phyloP scores from a whole-genome alignment of 345 rosid genomes.

The Boechera stricta region DNA sequence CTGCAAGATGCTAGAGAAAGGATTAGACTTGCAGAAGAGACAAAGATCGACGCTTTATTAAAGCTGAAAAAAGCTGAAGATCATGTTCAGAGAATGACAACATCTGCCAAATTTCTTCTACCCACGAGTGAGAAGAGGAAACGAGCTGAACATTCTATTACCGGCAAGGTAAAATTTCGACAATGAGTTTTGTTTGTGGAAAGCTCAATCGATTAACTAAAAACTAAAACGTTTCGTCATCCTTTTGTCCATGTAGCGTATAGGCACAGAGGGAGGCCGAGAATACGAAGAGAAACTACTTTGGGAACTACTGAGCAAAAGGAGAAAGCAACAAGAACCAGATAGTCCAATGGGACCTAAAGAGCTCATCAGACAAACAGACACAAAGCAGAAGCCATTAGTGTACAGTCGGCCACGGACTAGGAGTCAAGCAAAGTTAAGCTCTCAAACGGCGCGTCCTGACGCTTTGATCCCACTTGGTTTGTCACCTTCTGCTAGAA shows the following conservation, averaged over 20 bases:
- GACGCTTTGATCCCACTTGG: conserved; percentile 51
- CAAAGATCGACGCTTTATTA: conserved; percentile 50
- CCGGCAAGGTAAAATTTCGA: conserved; percentile 33
- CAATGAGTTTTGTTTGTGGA: conserved; percentile 4
- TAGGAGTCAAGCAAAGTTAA: conserved; percentile 30
- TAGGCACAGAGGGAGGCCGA: conserved; percentile 43
- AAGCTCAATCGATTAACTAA: conserved; percentile 5
- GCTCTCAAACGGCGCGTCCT: conserved; percentile 37
- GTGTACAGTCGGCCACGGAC: conserved; percentile 24
- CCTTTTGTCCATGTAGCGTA: conserved; percentile 44
- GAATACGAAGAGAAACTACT: conserved; percentile 49
- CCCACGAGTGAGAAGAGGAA: conserved; percentile 32
- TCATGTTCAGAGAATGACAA: conserved; percentile 48
- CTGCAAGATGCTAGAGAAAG: conserved; percentile 57
- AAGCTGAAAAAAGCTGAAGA: conserved; percentile 54
- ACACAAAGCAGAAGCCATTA: conserved; percentile 32
- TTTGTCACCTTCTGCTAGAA: conserved; percentile 50
- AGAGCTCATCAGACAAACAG: conserved; percentile 42
- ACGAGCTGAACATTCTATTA: conserved; percentile 18
- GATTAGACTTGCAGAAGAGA: conserved; percentile 54
- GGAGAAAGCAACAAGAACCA: conserved; percentile 49
- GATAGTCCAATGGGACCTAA: conserved; percentile 58
- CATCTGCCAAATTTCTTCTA: conserved; percentile 35
- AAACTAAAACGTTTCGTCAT: conserved; percentile 23
- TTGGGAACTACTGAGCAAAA: conserved; percentile 58